Percentiles rank a stretch among this genome's conserved stretches.
Conservation (phyloP, 176 grass and related monocot species). For the Oryza brachyantha region DNA sequence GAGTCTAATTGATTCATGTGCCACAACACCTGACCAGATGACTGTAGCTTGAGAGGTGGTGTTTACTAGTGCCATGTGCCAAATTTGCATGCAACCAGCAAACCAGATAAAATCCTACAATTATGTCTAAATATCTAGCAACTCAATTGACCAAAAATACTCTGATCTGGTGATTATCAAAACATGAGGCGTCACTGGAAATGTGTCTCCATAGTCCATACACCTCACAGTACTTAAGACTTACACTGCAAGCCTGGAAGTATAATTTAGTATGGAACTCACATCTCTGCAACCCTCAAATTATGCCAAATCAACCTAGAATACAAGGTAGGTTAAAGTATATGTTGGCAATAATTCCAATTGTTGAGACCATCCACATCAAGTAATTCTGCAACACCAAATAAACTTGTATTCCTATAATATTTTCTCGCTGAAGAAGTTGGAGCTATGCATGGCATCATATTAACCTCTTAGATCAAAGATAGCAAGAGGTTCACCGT, state of each 20-base stretch:
- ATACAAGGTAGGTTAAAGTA: not conserved
- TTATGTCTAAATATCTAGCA: not conserved
- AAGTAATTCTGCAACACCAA: not conserved
- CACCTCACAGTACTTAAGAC: not conserved
- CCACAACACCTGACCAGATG: not conserved
- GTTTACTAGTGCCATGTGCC: not conserved
- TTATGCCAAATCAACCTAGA: not conserved
- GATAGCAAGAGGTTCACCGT: not conserved
- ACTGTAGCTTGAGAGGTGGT: not conserved
- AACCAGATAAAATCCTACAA: not conserved
- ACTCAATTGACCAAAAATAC: not conserved
- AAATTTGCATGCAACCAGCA: not conserved
- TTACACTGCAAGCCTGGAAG: not conserved
- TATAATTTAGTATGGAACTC: not conserved
- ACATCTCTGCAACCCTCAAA: not conserved
- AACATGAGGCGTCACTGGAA: not conserved
- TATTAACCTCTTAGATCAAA: conserved; percentile 8
- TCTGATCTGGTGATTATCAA: not conserved
- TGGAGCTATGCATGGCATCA: not conserved
- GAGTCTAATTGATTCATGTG: not conserved
- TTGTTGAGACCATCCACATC: not conserved
- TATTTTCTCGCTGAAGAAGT: not conserved
- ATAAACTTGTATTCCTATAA: not conserved
- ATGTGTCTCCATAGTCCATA: not conserved
- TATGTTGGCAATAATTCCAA: not conserved